Percentiles rank a stretch among this genome's conserved stretches.
Evolutionary conservation across 345 rosid species (phyloP).

Genomic region (Boechera retrofracta): DNA sequence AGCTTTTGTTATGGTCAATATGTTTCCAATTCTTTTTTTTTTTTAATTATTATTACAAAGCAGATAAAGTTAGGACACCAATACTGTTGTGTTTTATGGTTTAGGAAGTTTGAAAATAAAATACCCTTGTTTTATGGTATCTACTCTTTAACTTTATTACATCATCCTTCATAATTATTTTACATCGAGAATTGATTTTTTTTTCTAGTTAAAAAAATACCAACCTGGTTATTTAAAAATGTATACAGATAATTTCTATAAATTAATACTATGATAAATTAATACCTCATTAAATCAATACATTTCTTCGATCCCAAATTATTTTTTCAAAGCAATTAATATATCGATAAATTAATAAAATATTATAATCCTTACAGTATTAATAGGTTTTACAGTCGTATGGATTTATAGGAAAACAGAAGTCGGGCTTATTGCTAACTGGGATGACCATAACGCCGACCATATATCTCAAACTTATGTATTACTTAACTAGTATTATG

Average conservation of each 20-base stretch:
- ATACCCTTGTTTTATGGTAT: background rate
- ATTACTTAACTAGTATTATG: background rate
- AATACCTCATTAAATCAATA: too few relatives aligned
- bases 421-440: background rate
- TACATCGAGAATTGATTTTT: background rate
- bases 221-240: background rate
- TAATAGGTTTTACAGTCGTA: too few relatives aligned
- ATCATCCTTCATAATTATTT: slow-evolving; percentile 6
- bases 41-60: slow-evolving; percentile 1
- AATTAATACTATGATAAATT: too few relatives aligned
- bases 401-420: background rate
- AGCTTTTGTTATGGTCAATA: slow-evolving; percentile 30
- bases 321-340: too few relatives aligned
- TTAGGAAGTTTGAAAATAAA: slow-evolving; percentile 31
- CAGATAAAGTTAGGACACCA: slow-evolving; percentile 46
- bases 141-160: background rate
- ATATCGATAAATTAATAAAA: too few relatives aligned
- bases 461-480: background rate
- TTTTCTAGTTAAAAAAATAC: background rate
- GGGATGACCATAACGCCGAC: background rate
- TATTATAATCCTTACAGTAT: too few relatives aligned
- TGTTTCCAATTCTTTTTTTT: background rate
- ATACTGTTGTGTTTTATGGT: slow-evolving; percentile 36
- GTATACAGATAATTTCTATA: too few relatives aligned
- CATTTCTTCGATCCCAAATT: too few relatives aligned